Conservation (phyloP, 345 rosid species). For the Eucalyptus victrix region DNA sequence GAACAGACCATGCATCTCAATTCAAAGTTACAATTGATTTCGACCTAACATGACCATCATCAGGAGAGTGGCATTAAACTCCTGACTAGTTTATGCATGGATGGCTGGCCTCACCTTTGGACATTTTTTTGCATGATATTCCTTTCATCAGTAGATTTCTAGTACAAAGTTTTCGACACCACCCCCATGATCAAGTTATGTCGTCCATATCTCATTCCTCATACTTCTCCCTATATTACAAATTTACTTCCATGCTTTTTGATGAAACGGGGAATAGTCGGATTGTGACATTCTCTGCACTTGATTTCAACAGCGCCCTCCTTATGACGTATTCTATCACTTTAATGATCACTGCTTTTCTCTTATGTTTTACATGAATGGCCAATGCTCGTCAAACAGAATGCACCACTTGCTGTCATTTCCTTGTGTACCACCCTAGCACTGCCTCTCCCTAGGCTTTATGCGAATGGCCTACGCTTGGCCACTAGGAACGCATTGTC, state of each 20-base stretch:
- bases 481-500: neutral
- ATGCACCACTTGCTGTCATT: neutral
- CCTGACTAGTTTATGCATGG: accelerated
- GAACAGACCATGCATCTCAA: neutral
- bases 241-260: neutral
- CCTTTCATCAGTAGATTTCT: neutral
- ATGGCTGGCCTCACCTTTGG: accelerated
- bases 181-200: neutral
- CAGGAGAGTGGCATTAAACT: neutral
- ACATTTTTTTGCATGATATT: neutral
- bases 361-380: neutral
- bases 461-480: neutral
- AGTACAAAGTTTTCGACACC: neutral
- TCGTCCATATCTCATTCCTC: neutral
- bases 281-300: neutral
- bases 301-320: neutral
- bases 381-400: neutral
- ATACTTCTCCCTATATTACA: neutral
- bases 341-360: neutral
- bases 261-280: neutral
- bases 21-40: neutral
- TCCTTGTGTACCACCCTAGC: neutral
- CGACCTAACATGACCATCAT: accelerated
- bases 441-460: neutral
- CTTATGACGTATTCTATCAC: neutral